phyloP scores from a whole-genome alignment of 2,329 filamentous ascomycete species.

The Fusarium protoensiforme region DNA sequence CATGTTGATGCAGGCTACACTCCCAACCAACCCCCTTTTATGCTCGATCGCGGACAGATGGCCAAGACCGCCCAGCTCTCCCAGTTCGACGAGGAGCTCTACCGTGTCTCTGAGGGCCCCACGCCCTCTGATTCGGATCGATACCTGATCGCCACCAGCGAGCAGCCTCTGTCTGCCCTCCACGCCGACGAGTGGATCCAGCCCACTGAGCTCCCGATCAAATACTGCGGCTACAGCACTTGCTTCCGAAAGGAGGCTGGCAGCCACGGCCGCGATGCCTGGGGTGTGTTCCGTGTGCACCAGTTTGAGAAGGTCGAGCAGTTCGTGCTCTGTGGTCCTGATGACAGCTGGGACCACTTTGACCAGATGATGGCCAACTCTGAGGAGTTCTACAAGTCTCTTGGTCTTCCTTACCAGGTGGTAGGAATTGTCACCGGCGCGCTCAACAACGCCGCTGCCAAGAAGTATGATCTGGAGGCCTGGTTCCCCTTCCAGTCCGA shows the following conservation, averaged over 20 bases:
- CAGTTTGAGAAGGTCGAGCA: slow-evolving; percentile 96
- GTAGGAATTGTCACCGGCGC: slow-evolving; percentile 97
- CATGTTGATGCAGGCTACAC: slow-evolving; percentile 69
- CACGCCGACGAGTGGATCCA: slow-evolving; percentile 95
- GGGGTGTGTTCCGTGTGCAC: slow-evolving; percentile 98
- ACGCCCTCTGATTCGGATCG: slow-evolving; percentile 90
- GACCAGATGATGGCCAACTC: slow-evolving; percentile 92
- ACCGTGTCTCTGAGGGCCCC: slow-evolving; percentile 93
- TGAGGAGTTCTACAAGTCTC: slow-evolving; percentile 94
- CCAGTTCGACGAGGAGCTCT: slow-evolving; percentile 97
- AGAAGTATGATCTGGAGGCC: slow-evolving; percentile 96
- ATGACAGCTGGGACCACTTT: slow-evolving; percentile 93
- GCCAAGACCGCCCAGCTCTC: slow-evolving; percentile 97
- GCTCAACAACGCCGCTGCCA: slow-evolving; percentile 79
- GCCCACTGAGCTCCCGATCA: slow-evolving; percentile 86
- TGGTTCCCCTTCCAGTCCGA: slow-evolving; percentile 97
- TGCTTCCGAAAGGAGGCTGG: slow-evolving; percentile 97
- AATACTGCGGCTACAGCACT: slow-evolving; percentile 84
- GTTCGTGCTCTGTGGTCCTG: slow-evolving; percentile 83
- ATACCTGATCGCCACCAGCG: slow-evolving; percentile 81
- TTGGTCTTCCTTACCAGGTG: slow-evolving; percentile 90
- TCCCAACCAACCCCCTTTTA: slow-evolving; percentile 86
- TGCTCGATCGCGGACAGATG: slow-evolving; percentile 97
- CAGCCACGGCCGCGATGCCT: slow-evolving; percentile 86
- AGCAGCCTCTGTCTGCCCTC: slow-evolving; percentile 93